phyloP scores from a whole-genome alignment of 306 rosid species.

The Vachellia pachyceras region DNA sequence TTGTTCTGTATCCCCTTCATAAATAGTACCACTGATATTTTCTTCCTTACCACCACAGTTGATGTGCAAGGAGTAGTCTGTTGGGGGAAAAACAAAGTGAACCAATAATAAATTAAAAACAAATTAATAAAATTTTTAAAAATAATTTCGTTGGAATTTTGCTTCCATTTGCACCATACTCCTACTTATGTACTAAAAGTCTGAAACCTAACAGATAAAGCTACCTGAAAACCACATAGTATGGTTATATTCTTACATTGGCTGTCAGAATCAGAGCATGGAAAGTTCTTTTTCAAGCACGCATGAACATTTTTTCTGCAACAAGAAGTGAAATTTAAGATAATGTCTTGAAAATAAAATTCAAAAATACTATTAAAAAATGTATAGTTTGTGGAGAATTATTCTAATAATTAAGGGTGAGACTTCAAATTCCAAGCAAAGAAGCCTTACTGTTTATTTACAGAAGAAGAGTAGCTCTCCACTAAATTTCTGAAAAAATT shows the following conservation, averaged over 20 bases:
- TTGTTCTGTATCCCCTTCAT: slow-evolving; percentile 70
- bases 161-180: not conserved
- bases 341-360: slow-evolving; percentile 22
- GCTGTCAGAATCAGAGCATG: slow-evolving; percentile 53
- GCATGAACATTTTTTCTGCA: slow-evolving; percentile 58
- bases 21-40: slow-evolving; percentile 48
- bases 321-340: slow-evolving; percentile 21
- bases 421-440: slow-evolving; percentile 36
- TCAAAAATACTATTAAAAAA: slow-evolving; percentile 22
- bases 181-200: not conserved
- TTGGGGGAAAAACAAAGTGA: slow-evolving; percentile 23
- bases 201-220: not conserved
- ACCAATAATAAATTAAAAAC: not conserved
- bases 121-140: not conserved
- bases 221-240: slow-evolving; percentile 3
- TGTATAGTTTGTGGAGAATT: slow-evolving; percentile 23
- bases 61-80: slow-evolving; percentile 73
- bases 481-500: slow-evolving; percentile 73
- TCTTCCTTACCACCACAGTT: slow-evolving; percentile 90
- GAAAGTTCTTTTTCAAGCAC: slow-evolving; percentile 76
- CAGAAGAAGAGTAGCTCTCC: slow-evolving; percentile 78
- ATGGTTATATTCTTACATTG: slow-evolving; percentile 50
- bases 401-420: slow-evolving; percentile 3
- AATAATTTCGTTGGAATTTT: slow-evolving; percentile 10
- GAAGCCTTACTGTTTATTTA: slow-evolving; percentile 58